These are phyloP conservation scores for Pseudogymnoascus sp. DNA, from an alignment of 2,329 filamentous ascomycete species.

Conservation along the genomic window DNA sequence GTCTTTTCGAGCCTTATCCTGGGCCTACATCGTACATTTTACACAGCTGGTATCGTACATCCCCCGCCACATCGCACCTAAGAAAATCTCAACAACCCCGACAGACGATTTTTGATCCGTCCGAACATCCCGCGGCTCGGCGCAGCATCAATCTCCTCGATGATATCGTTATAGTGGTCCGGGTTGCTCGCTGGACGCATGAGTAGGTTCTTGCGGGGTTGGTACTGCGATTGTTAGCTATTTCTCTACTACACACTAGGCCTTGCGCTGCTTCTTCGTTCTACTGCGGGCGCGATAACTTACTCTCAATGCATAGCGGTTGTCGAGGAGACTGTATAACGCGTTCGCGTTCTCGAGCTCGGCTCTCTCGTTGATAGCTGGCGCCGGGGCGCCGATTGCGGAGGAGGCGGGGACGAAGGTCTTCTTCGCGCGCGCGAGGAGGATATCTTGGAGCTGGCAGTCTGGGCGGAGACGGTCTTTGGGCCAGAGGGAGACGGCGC, in stretches of 20 bases:
- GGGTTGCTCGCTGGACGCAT: slow-evolving; percentile 56
- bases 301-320: slow-evolving; percentile 53
- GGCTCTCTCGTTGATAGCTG: slow-evolving; percentile 36
- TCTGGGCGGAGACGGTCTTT: slow-evolving; percentile 57
- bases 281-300: slow-evolving; percentile 12
- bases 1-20: neutral
- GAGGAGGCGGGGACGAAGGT: slow-evolving; percentile 21
- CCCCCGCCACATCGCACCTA: slow-evolving; percentile 26
- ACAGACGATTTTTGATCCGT: slow-evolving; percentile 46
- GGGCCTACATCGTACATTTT: neutral
- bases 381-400: slow-evolving; percentile 13
- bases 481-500: slow-evolving; percentile 53
- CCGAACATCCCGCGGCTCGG: slow-evolving; percentile 50
- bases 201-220: slow-evolving; percentile 41
- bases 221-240: slow-evolving; percentile 32
- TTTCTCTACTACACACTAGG: neutral
- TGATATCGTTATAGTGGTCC: slow-evolving; percentile 54
- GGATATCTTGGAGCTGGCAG: slow-evolving; percentile 53
- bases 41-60: neutral
- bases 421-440: slow-evolving; percentile 40
- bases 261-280: no score
- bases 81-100: slow-evolving; percentile 53
- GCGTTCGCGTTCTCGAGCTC: slow-evolving; percentile 54
- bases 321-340: slow-evolving; percentile 51
- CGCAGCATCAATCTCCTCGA: slow-evolving; percentile 57